Percentiles rank a stretch among this genome's conserved stretches.
Conservation (phyloP, 805 yeast species). For the Starmerella khaoyaiensis region DNA sequence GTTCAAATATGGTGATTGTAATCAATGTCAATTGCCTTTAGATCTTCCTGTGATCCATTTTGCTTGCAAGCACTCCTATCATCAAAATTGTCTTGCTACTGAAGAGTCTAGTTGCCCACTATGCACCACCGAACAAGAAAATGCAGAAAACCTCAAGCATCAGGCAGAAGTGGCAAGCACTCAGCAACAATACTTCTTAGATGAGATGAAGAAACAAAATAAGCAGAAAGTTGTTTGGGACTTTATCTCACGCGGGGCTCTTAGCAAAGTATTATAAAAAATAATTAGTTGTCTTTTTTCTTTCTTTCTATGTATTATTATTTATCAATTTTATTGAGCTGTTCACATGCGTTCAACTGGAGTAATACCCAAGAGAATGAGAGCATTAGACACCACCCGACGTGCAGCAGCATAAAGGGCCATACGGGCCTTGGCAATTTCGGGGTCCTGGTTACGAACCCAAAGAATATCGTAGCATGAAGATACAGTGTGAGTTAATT, state of each 20-base stretch:
- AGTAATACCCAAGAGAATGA: conserved; percentile 78
- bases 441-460: conserved; percentile 91
- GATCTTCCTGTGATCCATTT: conserved; percentile 76
- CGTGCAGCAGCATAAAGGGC: conserved; percentile 84
- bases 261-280: conserved; percentile 27
- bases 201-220: conserved; percentile 41
- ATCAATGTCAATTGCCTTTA: conserved; percentile 48
- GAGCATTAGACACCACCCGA: conserved; percentile 80
- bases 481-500: conserved; percentile 82
- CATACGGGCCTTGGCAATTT: conserved; percentile 76
- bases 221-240: conserved; percentile 66
- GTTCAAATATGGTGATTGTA: conserved; percentile 51
- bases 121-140: conserved; percentile 61
- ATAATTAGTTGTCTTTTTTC: background rate
- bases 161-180: conserved; percentile 52
- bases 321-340: background rate
- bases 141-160: conserved; percentile 42
- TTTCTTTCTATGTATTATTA: background rate
- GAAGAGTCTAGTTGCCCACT: conserved; percentile 47
- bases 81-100: conserved; percentile 52
- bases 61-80: conserved; percentile 76
- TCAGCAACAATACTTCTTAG: conserved; percentile 49
- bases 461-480: conserved; percentile 92
- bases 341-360: conserved; percentile 96
- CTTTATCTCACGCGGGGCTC: conserved; percentile 77